phyloP scores from a whole-genome alignment of 345 rosid species.

The Hypericum androsaemum region DNA sequence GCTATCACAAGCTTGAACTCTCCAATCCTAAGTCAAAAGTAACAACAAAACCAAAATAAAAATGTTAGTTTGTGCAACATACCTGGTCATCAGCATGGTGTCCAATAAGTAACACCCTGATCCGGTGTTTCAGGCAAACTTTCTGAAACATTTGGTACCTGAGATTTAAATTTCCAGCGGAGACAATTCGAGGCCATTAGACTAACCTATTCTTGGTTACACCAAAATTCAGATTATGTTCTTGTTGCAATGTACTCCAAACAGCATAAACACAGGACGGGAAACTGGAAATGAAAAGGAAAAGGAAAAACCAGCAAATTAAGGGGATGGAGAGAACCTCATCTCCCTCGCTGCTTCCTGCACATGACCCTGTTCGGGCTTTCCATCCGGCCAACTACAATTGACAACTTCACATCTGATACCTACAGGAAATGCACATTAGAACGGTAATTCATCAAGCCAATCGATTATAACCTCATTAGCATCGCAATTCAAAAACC shows the following conservation, averaged over 20 bases:
- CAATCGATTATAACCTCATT: not conserved
- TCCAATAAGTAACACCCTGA: constrained; percentile 72
- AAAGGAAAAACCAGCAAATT: not conserved
- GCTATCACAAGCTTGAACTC: no score
- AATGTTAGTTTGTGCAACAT: constrained; percentile 5
- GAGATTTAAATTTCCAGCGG: constrained; percentile 9
- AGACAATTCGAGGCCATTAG: no score
- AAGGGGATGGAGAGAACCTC: constrained; percentile 33
- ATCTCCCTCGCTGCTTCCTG: constrained; percentile 86
- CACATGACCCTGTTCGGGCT: constrained; percentile 74
- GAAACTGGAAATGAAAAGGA: not conserved
- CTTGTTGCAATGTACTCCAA: not conserved
- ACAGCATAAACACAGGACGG: not conserved
- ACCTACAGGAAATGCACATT: constrained; percentile 40
- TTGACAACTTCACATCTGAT: constrained; percentile 72
- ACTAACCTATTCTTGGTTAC: no score
- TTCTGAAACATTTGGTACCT: constrained; percentile 66
- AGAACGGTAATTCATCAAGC: constrained; percentile 14
- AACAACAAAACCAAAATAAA: not conserved
- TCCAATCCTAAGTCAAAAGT: not conserved
- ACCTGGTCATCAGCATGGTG: constrained; percentile 98
- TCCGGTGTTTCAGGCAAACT: constrained; percentile 44
- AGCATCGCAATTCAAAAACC: not conserved
- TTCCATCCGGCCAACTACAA: constrained; percentile 76
- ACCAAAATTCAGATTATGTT: no score